phyloP scores from a whole-genome alignment of 2,329 filamentous ascomycete species.

The Pseudodiploospora longispora region DNA sequence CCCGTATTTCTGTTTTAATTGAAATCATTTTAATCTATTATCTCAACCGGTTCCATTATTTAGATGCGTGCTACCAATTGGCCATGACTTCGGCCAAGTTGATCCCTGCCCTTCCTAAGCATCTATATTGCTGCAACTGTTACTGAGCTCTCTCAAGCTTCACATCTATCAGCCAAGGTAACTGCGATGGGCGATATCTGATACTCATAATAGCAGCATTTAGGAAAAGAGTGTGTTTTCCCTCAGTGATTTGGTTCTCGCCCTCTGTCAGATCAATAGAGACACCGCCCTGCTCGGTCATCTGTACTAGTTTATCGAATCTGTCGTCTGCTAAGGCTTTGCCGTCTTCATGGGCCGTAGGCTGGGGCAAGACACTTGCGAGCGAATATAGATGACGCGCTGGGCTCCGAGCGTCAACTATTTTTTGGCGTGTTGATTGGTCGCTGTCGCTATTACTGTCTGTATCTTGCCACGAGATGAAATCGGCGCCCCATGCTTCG shows the following conservation, averaged over 20 bases:
- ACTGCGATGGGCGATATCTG: constrained; percentile 32
- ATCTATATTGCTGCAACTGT: no score
- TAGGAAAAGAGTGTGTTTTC: constrained; percentile 48
- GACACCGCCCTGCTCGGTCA: constrained; percentile 21
- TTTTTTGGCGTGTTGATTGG: neutral
- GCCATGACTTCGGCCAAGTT: no score
- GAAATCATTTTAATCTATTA: no score
- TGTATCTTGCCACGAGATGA: constrained; percentile 39
- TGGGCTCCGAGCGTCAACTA: constrained; percentile 30
- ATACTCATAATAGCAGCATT: constrained; percentile 49
- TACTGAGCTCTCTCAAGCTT: constrained; percentile 24
- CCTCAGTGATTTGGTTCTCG: constrained; percentile 21
- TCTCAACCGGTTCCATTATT: neutral
- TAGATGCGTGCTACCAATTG: neutral
- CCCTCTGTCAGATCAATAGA: constrained; percentile 31
- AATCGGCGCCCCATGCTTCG: constrained; percentile 48
- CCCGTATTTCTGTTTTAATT: no score
- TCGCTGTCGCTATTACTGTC: constrained; percentile 15
- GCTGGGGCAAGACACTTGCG: constrained; percentile 25
- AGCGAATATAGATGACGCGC: no score
- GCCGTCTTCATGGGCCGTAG: constrained; percentile 13
- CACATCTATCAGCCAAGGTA: constrained; percentile 46
- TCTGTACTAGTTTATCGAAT: constrained; percentile 10
- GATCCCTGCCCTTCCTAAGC: no score
- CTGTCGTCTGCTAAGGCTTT: constrained; percentile 8